Conservation (phyloP, 768 basidiomycete species). For the Gloeopeniophorella convolvens region DNA sequence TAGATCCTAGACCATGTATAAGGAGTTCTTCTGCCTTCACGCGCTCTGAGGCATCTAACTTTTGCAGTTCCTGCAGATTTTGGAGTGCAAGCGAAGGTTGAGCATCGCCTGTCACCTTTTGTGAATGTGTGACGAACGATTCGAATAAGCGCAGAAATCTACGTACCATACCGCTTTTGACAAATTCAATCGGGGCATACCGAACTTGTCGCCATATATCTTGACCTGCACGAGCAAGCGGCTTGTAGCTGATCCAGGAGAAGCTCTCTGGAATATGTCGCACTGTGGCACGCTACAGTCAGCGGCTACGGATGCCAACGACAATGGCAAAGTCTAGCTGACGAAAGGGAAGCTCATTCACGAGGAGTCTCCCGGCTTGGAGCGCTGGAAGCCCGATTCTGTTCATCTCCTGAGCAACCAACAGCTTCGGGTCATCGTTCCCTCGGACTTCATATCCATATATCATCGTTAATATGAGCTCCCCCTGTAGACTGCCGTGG, state of each 20-base stretch:
- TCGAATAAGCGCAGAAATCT: not conserved
- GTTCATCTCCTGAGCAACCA: not conserved
- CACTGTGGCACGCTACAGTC: not conserved
- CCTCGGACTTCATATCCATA: slow-evolving; percentile 4
- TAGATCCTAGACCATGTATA: not conserved
- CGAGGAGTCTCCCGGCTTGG: slow-evolving; percentile 6
- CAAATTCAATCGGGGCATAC: slow-evolving; percentile 5
- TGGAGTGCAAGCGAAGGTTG: slow-evolving; percentile 3
- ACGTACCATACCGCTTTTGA: slow-evolving; percentile 8
- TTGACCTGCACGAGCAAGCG: slow-evolving; percentile 1
- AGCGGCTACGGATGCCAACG: no score
- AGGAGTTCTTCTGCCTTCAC: not conserved
- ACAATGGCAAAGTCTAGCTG: not conserved
- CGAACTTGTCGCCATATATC: not conserved
- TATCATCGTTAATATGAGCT: not conserved
- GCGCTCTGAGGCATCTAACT: not conserved
- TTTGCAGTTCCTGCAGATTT: not conserved
- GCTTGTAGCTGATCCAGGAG: slow-evolving; percentile 4
- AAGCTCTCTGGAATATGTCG: slow-evolving; percentile 7
- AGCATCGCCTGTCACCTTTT: slow-evolving; percentile 2
- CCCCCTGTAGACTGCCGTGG: not conserved
- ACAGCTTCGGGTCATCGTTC: not conserved
- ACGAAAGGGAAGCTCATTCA: slow-evolving; percentile 12
- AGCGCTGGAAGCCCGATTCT: not conserved
- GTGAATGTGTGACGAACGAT: not conserved